Evolutionary conservation across 345 rosid species (phyloP).

Genomic region (Hibiscus mutabilis): DNA sequence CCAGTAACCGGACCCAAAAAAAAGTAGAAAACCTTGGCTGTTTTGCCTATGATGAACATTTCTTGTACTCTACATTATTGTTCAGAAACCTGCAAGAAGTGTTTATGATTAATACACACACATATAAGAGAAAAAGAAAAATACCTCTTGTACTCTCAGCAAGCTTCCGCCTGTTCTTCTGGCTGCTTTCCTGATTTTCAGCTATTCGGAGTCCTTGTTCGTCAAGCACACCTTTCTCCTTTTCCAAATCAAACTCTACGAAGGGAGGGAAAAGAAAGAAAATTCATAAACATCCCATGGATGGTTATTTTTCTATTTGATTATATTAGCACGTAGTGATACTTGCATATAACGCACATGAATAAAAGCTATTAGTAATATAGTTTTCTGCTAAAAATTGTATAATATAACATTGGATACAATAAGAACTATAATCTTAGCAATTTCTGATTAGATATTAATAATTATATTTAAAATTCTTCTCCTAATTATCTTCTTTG

Average conservation of each 20-base stretch:
- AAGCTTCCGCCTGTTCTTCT: constrained; percentile 85
- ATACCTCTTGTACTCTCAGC: constrained; percentile 98
- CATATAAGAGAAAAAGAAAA: background rate
- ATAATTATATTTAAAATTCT: background rate
- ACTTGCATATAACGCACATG: background rate
- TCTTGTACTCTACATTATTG: background rate
- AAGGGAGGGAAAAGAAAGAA: background rate
- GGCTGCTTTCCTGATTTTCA: constrained; percentile 94
- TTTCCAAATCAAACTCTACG: constrained; percentile 85
- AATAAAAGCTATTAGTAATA: background rate
- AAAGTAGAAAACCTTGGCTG: background rate
- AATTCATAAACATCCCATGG: background rate
- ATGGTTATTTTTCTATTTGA: background rate
- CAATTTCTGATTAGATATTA: background rate
- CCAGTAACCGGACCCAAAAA: background rate
- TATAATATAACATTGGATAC: background rate
- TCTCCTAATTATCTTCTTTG: too few species aligned
- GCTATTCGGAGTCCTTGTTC: constrained; percentile 93
- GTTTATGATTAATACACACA: background rate
- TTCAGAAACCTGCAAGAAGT: background rate
- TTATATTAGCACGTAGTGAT: background rate
- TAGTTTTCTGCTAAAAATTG: background rate
- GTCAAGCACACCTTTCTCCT: constrained; percentile 78
- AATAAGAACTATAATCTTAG: background rate
- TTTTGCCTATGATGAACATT: background rate